Conservation (phyloP, 2,329 filamentous ascomycete species). For the Plenodomus tracheiphilus region DNA sequence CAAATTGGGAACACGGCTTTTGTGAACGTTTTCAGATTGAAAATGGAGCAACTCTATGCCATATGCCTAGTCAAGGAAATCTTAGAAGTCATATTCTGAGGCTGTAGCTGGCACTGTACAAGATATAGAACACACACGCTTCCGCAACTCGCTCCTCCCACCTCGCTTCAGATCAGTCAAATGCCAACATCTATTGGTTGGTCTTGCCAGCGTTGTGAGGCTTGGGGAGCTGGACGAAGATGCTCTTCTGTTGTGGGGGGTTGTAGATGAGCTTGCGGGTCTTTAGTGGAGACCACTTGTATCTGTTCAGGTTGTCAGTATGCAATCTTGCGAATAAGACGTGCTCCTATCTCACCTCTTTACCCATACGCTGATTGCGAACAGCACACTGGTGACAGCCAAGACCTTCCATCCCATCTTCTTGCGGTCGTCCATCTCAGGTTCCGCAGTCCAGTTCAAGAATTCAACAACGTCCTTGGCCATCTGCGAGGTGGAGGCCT, state of each 20-base stretch:
- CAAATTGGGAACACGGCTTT: neutral
- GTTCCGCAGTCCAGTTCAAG: slow-evolving; percentile 98
- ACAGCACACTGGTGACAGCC: slow-evolving; percentile 75
- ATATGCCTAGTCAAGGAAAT: slow-evolving; percentile 31
- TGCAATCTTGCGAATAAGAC: neutral
- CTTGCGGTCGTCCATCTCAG: slow-evolving; percentile 99
- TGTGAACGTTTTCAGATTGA: slow-evolving; percentile 3
- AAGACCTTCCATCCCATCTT: slow-evolving; percentile 99
- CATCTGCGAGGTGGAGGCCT: slow-evolving; percentile 96
- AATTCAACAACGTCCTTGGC: slow-evolving; percentile 99
- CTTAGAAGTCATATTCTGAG: slow-evolving; percentile 38
- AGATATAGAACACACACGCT: slow-evolving; percentile 45
- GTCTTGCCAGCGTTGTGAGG: slow-evolving; percentile 36
- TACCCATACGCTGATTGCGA: slow-evolving; percentile 90
- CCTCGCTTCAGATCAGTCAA: slow-evolving; percentile 21
- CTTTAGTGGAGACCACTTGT: slow-evolving; percentile 98
- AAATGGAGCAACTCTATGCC: slow-evolving; percentile 24
- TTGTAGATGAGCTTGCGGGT: slow-evolving; percentile 90
- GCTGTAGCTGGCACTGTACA: slow-evolving; percentile 45
- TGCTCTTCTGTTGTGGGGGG: slow-evolving; percentile 59
- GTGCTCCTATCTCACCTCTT: slow-evolving; percentile 65
- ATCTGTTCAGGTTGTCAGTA: slow-evolving; percentile 53
- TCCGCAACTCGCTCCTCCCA: slow-evolving; percentile 23
- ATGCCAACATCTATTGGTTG: slow-evolving; percentile 31
- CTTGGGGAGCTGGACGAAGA: slow-evolving; percentile 37